These are phyloP conservation scores for Aspergillus brunneoviolaceus DNA, from an alignment of 2,329 filamentous ascomycete species.

Conservation along the genomic window DNA sequence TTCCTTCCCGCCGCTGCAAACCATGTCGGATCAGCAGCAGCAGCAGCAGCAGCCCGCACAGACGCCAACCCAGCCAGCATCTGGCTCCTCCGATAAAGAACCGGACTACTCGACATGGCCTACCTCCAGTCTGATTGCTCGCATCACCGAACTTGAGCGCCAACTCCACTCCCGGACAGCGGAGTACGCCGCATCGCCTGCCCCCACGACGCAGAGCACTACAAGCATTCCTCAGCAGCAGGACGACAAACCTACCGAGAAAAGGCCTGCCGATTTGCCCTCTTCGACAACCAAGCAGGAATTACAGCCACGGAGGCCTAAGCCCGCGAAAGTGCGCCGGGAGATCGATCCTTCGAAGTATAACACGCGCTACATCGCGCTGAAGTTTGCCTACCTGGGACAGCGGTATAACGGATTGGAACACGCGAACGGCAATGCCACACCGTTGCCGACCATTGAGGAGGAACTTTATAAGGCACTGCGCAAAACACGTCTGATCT, in stretches of 20 bases:
- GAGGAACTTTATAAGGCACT: conserved; percentile 92
- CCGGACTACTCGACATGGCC: conserved; percentile 66
- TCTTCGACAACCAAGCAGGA: conserved; percentile 11
- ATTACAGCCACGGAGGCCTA: conserved; percentile 28
- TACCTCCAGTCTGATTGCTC: conserved; percentile 64
- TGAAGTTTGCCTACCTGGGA: conserved; percentile 93
- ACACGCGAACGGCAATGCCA: conserved; percentile 69
- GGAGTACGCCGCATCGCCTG: conserved; percentile 26
- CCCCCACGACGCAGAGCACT: conserved; percentile 2
- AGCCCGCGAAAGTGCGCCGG: conserved; percentile 41
- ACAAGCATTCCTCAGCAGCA: conserved; percentile 11
- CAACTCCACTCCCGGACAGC: conserved; percentile 57
- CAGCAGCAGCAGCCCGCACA: neutral
- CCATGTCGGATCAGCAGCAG: conserved; percentile 22
- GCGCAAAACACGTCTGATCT: conserved; percentile 77
- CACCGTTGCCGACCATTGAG: conserved; percentile 77
- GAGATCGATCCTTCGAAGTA: conserved; percentile 78
- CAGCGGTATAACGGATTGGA: conserved; percentile 92
- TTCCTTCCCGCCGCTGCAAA: conserved; percentile 17
- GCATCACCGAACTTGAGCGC: conserved; percentile 66
- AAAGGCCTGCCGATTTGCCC: conserved; percentile 21
- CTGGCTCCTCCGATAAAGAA: conserved; percentile 11
- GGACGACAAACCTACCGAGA: conserved; percentile 21
- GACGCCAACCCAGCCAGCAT: neutral
- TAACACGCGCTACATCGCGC: conserved; percentile 76